These are phyloP conservation scores for Solanum sitiens DNA, from an alignment of 257 asterid genomes.

Conservation along the genomic window DNA sequence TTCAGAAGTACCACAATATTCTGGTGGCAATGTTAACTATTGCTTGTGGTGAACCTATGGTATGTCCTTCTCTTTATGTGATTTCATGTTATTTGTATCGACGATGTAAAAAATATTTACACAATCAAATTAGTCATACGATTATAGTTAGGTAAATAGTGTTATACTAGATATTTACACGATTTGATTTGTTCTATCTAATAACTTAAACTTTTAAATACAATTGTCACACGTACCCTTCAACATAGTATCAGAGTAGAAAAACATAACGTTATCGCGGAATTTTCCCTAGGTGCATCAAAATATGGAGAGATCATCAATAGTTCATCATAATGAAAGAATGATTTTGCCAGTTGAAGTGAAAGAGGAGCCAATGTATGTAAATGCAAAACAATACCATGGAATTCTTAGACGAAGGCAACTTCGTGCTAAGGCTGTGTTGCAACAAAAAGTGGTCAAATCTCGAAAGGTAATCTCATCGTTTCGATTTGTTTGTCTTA, in stretches of 20 bases:
- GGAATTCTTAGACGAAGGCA: conserved; percentile 73
- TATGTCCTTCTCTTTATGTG: neutral
- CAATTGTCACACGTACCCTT: neutral
- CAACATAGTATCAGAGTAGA: neutral
- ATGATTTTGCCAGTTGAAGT: conserved; percentile 67
- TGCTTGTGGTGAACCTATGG: neutral
- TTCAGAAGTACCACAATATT: neutral
- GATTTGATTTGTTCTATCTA: neutral
- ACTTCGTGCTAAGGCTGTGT: conserved; percentile 68
- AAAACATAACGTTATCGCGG: neutral
- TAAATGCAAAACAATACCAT: conserved; percentile 76
- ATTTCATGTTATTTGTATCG: neutral
- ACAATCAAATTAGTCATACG: neutral
- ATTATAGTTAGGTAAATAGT: neutral
- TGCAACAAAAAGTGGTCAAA: conserved; percentile 52
- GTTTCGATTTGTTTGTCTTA: neutral
- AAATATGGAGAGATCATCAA: neutral
- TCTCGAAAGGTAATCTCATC: conserved; percentile 37
- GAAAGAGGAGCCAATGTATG: conserved; percentile 84
- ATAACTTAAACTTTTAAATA: neutral
- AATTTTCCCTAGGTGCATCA: neutral
- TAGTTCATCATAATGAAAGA: conserved; percentile 37
- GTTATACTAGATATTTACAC: neutral
- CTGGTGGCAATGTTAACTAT: neutral
- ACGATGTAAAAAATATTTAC: neutral